phyloP scores from a whole-genome alignment of 176 grass and related monocot genomes.

The Leersia perrieri region DNA sequence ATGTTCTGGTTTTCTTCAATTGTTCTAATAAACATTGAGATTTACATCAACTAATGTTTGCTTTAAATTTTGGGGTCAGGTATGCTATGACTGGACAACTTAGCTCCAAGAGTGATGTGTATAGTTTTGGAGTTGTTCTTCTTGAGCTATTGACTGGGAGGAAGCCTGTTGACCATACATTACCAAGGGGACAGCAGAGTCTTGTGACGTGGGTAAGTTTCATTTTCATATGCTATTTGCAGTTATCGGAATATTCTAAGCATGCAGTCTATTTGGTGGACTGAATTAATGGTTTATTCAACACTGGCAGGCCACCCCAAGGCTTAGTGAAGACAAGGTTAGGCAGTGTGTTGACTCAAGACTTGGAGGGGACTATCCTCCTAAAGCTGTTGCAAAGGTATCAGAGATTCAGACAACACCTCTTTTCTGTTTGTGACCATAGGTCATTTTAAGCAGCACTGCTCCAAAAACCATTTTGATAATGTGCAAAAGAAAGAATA shows the following conservation, averaged over 20 bases:
- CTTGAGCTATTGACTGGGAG: slow-evolving; percentile 76
- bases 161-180: slow-evolving; percentile 81
- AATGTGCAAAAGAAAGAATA: not conserved
- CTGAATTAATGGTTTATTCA: slow-evolving; percentile 25
- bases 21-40: not conserved
- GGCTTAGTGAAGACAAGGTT: slow-evolving; percentile 82
- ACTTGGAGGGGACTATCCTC: slow-evolving; percentile 71
- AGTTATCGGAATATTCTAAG: not conserved
- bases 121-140: slow-evolving; percentile 82
- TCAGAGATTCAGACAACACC: not conserved
- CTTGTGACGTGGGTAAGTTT: slow-evolving; percentile 78
- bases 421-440: slow-evolving; percentile 7
- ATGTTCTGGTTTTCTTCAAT: slow-evolving; percentile 31
- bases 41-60: slow-evolving; percentile 6
- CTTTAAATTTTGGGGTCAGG: slow-evolving; percentile 31
- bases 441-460: not conserved
- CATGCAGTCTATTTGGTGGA: not conserved
- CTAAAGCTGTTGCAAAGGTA: slow-evolving; percentile 88
- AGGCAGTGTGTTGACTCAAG: slow-evolving; percentile 80
- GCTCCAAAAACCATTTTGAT: not conserved
- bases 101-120: slow-evolving; percentile 83
- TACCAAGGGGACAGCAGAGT: slow-evolving; percentile 84
- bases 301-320: slow-evolving; percentile 65
- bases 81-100: slow-evolving; percentile 90
- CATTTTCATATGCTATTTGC: not conserved